Evolutionary conservation across 192 early-diverging fungal species (phyloP), one percentile per base, ranked within the genome.

Genomic region (Linnemannia elongata): DNA sequence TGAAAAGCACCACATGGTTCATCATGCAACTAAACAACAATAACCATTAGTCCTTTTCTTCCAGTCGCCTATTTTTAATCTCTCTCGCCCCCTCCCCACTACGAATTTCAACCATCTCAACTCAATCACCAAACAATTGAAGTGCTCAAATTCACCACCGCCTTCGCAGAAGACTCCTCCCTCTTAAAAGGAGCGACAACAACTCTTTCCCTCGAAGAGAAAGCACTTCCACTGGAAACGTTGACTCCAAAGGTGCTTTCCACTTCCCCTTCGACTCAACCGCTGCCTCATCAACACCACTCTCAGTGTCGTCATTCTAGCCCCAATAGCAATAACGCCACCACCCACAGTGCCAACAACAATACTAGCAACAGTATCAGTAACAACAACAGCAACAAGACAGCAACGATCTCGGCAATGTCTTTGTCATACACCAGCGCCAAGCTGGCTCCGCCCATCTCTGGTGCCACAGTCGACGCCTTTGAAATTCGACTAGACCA

Each of bases 381-480:
- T 13, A 66, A 3, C 30, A 66, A 13, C 30, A 66, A 66, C 8
- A 66, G 13, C 10, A 27, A 15, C 60, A 66, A 66, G 9, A 33
- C 30, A 66, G 27, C 9, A 27, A 30, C 33, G 24, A 33, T 66
- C 20, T 75, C 54, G 3, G 42, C 77, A n/a, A 70, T 78, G 68
- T 47, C 42, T 30, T 66, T 13, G 4, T 81, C 54, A 6, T 76
- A 82, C 52, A 76, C 69, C 5, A 75, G 66, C 27, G 80, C 80
- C 47, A 82, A 82, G n/a, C 69, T 82, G 13, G 80, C 80, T 4
- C 69, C 74, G 17, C 74, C 74, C 1, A n/a, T 82, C 1, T 20
- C 44, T 4, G 52, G 68, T 8, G 74, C 52, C 1, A 24, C 49
- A 41, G 80, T 76, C 10, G 80, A 71, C 49, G 74, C 22, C 20